Percentiles rank a stretch among this genome's conserved stretches.
Conservation (phyloP, 2,329 filamentous ascomycete genomes). For the Microdochium nivale region DNA sequence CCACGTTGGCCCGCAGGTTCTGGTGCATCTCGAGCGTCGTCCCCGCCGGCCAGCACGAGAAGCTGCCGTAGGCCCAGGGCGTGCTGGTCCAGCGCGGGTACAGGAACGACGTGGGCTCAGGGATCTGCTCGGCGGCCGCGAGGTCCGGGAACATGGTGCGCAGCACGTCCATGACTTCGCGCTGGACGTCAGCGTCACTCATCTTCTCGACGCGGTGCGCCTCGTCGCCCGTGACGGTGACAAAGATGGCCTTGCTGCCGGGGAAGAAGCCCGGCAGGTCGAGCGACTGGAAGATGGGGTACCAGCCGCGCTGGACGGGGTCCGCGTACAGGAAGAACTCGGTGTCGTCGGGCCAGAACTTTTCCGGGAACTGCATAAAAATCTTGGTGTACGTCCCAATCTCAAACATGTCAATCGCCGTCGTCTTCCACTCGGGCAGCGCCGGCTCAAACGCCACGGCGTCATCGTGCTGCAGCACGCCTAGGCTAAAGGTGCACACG, state of each 20-base stretch:
- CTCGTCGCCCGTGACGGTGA: slow-evolving; percentile 48
- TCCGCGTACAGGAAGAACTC: slow-evolving; percentile 38
- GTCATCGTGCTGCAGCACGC: slow-evolving; percentile 53
- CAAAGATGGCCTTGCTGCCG: slow-evolving; percentile 57
- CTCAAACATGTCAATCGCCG: slow-evolving; percentile 52
- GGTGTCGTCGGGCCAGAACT: slow-evolving; percentile 50
- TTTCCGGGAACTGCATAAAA: slow-evolving; percentile 59
- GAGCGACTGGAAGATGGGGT: slow-evolving; percentile 56
- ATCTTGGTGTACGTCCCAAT: slow-evolving; percentile 70
- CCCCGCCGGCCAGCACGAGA: slow-evolving; percentile 59
- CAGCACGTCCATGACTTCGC: slow-evolving; percentile 48
- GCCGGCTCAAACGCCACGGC: slow-evolving; percentile 47
- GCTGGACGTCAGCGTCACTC: slow-evolving; percentile 45
- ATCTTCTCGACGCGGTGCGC: slow-evolving; percentile 51
- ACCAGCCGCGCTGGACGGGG: slow-evolving; percentile 30
- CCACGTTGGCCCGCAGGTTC: slow-evolving; percentile 57
- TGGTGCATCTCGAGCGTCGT: slow-evolving; percentile 58
- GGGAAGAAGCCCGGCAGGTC: slow-evolving; percentile 47
- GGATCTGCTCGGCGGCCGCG: slow-evolving; percentile 39
- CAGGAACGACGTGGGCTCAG: slow-evolving; percentile 50
- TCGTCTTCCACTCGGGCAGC: slow-evolving; percentile 56
- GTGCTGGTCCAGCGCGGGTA: slow-evolving; percentile 46
- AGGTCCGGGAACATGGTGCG: slow-evolving; percentile 47
- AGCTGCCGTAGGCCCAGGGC: slow-evolving; percentile 46
- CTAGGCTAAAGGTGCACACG: slow-evolving; percentile 59